Conservation (phyloP, 352 stramenopile species). For the Pythium chondricola region DNA sequence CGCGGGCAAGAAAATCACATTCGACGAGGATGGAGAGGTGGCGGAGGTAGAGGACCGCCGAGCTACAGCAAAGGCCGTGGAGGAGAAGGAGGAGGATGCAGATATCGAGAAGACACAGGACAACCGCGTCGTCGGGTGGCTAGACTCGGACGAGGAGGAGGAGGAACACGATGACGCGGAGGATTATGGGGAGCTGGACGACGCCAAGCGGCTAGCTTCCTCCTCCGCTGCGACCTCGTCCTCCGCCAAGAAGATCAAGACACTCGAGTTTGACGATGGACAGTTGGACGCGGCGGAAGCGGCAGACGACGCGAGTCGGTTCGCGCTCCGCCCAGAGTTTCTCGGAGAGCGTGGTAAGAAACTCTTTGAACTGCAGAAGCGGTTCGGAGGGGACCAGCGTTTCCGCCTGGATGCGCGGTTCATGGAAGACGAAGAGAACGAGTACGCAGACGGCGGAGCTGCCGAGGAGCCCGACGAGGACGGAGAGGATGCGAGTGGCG, state of each 20-base stretch:
- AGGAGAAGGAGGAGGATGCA: constrained; percentile 11
- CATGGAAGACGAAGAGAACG: constrained; percentile 57
- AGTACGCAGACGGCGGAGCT: constrained; percentile 33
- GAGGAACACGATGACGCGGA: constrained; percentile 16
- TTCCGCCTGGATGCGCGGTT: constrained; percentile 77
- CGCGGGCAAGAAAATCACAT: constrained; percentile 63
- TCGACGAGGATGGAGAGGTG: constrained; percentile 62
- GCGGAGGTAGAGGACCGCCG: constrained; percentile 26
- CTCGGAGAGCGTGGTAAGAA: constrained; percentile 58
- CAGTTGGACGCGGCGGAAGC: constrained; percentile 20
- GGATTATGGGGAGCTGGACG: constrained; percentile 18
- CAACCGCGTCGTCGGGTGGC: constrained; percentile 33
- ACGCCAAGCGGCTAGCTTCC: constrained; percentile 9
- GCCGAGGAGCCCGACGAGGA: constrained; percentile 22
- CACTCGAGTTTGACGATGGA: constrained; percentile 37
- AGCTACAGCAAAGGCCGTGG: not conserved
- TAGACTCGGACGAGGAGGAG: constrained; percentile 56
- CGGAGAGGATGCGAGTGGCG: constrained; percentile 18
- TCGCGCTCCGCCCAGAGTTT: constrained; percentile 69
- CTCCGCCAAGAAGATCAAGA: constrained; percentile 14
- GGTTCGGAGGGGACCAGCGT: constrained; percentile 66
- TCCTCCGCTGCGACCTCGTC: not conserved
- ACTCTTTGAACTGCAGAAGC: constrained; percentile 80
- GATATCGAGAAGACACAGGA: too few relatives aligned
- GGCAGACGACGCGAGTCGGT: constrained; percentile 29